These are phyloP conservation scores for Leccinum uliginosum DNA, from an alignment of 768 basidiomycete genomes.

Conservation along the genomic window DNA sequence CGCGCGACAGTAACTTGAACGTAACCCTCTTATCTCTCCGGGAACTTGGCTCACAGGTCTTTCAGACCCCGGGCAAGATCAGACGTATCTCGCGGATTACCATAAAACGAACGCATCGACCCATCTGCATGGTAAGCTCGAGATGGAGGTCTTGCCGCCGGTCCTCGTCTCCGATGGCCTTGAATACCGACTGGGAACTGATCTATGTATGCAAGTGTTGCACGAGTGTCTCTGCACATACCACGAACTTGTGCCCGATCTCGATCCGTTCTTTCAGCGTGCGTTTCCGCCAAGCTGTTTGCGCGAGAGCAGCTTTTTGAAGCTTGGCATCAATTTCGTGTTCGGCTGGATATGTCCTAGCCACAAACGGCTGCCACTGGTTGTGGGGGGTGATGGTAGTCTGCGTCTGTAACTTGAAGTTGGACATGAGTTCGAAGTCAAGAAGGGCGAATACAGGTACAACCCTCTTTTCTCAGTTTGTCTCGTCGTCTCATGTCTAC, in stretches of 20 bases:
- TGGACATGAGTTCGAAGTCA: too few relatives aligned
- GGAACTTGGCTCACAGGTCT: constrained; percentile 77
- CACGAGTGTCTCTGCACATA: constrained; percentile 31
- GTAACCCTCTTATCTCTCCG: constrained; percentile 83
- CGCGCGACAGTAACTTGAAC: constrained; percentile 73
- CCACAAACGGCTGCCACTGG: constrained; percentile 55
- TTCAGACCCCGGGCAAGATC: not conserved
- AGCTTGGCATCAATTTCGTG: constrained; percentile 59
- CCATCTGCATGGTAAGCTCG: constrained; percentile 89
- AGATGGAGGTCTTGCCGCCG: constrained; percentile 45
- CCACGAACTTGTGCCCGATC: constrained; percentile 72
- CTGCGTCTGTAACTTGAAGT: constrained; percentile 50
- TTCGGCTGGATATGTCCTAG: constrained; percentile 57
- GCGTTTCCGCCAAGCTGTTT: constrained; percentile 66
- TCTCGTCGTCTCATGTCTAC: not conserved
- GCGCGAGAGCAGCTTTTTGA: constrained; percentile 54
- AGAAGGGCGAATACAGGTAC: constrained; percentile 92
- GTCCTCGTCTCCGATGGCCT: constrained; percentile 44
- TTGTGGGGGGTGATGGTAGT: constrained; percentile 83
- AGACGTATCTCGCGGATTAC: not conserved
- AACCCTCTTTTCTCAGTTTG: not conserved
- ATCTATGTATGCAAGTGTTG: not conserved
- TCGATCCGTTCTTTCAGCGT: constrained; percentile 60
- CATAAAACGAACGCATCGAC: constrained; percentile 53
- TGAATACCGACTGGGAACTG: constrained; percentile 44